Evolutionary conservation across 2,329 filamentous ascomycete species (phyloP).

Genomic region (Diaporthe nobilis): DNA sequence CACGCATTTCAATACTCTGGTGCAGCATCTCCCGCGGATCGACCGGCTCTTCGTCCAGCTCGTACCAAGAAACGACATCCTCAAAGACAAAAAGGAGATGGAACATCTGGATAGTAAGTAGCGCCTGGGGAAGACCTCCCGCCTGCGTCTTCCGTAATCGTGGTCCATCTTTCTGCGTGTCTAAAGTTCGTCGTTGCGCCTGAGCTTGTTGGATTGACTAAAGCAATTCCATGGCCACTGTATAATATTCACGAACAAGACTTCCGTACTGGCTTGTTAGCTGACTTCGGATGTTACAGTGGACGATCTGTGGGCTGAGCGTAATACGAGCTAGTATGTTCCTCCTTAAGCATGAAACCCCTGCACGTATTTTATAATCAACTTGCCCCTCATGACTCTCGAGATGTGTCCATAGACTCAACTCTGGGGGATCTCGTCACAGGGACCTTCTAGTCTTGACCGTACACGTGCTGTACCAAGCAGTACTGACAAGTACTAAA

Average conservation of each 20-base stretch:
- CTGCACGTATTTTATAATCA: neutral
- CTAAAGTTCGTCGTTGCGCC: neutral
- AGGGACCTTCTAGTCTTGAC: neutral
- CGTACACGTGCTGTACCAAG: neutral
- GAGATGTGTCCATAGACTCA: neutral
- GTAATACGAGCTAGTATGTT: constrained; percentile 36
- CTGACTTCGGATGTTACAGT: neutral
- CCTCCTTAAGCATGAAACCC: neutral
- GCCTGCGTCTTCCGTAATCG: neutral
- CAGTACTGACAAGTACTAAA: neutral
- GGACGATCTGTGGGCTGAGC: constrained; percentile 35
- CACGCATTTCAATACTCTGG: constrained; percentile 68
- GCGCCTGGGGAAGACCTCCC: too few species aligned
- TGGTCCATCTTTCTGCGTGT: neutral
- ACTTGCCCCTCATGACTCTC: neutral
- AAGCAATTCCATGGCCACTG: too few species aligned
- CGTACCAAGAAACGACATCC: constrained; percentile 53
- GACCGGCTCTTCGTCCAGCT: constrained; percentile 69
- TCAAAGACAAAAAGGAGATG: constrained; percentile 55
- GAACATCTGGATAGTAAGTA: constrained; percentile 54
- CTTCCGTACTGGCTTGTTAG: neutral
- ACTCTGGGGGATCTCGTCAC: neutral
- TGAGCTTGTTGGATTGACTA: neutral
- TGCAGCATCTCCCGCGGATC: constrained; percentile 64
- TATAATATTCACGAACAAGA: neutral